A percentile compares a stretch with the other conserved stretches of the same genome.
Conservation (phyloP, 2,329 filamentous ascomycete genomes). For the Neonectria ditissima region DNA sequence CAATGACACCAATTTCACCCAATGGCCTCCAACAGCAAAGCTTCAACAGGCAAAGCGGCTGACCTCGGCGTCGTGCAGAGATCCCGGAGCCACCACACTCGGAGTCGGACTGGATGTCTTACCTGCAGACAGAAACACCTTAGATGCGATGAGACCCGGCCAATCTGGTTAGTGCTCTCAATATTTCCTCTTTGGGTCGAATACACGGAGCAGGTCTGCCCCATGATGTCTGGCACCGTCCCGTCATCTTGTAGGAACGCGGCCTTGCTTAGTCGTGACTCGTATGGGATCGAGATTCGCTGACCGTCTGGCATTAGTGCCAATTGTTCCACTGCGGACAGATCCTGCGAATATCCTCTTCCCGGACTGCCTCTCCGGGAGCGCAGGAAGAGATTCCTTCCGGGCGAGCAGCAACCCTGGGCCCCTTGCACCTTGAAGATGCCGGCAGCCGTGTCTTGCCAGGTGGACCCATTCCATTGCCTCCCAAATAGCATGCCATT, state of each 20-base stretch:
- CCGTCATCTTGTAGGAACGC: neutral
- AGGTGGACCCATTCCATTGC: constrained; percentile 18
- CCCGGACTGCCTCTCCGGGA: constrained; percentile 33
- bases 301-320: constrained; percentile 25
- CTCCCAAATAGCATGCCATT: constrained; percentile 36
- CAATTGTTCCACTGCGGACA: constrained; percentile 20
- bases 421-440: neutral
- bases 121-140: constrained; percentile 38
- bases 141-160: constrained; percentile 36
- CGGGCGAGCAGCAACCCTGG: constrained; percentile 40
- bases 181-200: constrained; percentile 18
- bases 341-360: constrained; percentile 30
- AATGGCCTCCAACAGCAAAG: neutral
- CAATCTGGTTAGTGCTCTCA: constrained; percentile 29
- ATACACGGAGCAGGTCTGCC: constrained; percentile 9
- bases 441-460: constrained; percentile 11
- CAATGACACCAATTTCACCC: neutral
- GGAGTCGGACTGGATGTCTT: constrained; percentile 40
- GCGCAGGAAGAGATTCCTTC: constrained; percentile 29
- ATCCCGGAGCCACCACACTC: constrained; percentile 25
- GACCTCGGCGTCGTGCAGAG: neutral
- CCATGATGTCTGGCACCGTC: neutral
- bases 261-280: neutral
- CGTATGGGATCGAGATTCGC: neutral
- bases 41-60: neutral